These are phyloP conservation scores for Coniochaeta prunicola DNA, from an alignment of 2,329 filamentous ascomycete genomes.

Conservation along the genomic window DNA sequence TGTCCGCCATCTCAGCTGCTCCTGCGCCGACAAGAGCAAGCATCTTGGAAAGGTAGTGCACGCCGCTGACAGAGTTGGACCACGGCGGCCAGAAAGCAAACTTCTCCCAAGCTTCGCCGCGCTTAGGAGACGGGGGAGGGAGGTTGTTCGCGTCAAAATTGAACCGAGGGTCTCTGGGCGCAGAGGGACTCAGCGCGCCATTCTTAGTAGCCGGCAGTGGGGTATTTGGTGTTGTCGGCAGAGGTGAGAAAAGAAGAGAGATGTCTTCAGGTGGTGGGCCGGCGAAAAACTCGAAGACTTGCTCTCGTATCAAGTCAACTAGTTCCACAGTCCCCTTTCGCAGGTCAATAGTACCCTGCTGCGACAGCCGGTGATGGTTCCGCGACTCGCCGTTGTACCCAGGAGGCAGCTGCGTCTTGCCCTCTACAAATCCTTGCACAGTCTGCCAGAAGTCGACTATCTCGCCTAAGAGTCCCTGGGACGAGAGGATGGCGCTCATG, in stretches of 20 bases:
- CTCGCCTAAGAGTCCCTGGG: constrained; percentile 78
- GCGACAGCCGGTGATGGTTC: constrained; percentile 71
- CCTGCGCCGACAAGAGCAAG: constrained; percentile 78
- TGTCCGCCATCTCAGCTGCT: constrained; percentile 74
- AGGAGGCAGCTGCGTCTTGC: constrained; percentile 74
- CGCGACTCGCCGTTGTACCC: constrained; percentile 78
- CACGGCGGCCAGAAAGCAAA: constrained; percentile 94
- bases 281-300: constrained; percentile 73
- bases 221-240: constrained; percentile 62
- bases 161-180: constrained; percentile 64
- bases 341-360: constrained; percentile 62
- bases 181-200: constrained; percentile 42
- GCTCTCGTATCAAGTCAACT: constrained; percentile 75
- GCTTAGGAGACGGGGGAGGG: constrained; percentile 68
- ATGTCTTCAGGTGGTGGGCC: constrained; percentile 88
- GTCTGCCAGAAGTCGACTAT: constrained; percentile 92
- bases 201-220: constrained; percentile 44
- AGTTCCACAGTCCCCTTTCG: constrained; percentile 74
- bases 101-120: constrained; percentile 84
- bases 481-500: constrained; percentile 65
- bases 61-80: constrained; percentile 86
- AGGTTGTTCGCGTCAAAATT: constrained; percentile 71
- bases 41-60: constrained; percentile 80
- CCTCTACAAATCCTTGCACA: constrained; percentile 81
- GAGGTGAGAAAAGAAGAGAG: constrained; percentile 75